Evolutionary conservation across 495 filamentous ascomycete genomes (phyloP), one percentile per base, ranked within the genome.

Genomic region (Lentithecium fluviatile): DNA sequence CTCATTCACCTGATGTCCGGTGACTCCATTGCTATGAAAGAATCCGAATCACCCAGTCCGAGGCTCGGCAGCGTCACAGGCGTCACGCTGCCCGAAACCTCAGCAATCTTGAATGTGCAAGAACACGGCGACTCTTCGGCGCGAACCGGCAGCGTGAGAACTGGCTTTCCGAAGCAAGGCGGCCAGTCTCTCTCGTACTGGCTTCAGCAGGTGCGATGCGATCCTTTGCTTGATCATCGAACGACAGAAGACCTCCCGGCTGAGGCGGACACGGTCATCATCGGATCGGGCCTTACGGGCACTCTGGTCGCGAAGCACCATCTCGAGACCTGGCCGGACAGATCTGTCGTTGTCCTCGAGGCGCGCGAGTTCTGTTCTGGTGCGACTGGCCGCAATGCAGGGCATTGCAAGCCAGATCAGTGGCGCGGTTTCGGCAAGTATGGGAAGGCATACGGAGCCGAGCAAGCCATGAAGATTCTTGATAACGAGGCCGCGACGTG

Each of bases 281-380:
- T 59, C 12, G 56, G 56, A 2, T 59, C 56, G 0, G 56, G 56
- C 19, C 37, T 62, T 11, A 54, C 50, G 1, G 50, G 50, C 8
- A 48, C 58, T 13, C 15, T 55, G n/a, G 52, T 62, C 5, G 36
- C 58, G 23, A 54, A 61, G 36, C 50, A 49, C 23, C 52, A 50
- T 43, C 58, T 62, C 25, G 17, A 54, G 24, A 42, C 43, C 3
- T 55, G 23, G 40, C 51, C 58, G 3, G 11, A 26, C 11, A 55
- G 37, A 20, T 20, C 5, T 1, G 32, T 63, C 5, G 45, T 58
- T 6, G 26, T 63, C 1, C 45, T 63, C 29, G 60, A 63, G 36
- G 60, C 53, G 4, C 60, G 52, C 13, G 45, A 63, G 37, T 50
- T 46, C 42, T 63, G 60, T 20, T 63, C 60, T 19, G 53, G 60